Percentiles rank a stretch among this genome's conserved stretches.
These are phyloP conservation scores for Fusarium decemcellulare DNA, from an alignment of 2,329 filamentous ascomycete genomes.

Conservation along the genomic window DNA sequence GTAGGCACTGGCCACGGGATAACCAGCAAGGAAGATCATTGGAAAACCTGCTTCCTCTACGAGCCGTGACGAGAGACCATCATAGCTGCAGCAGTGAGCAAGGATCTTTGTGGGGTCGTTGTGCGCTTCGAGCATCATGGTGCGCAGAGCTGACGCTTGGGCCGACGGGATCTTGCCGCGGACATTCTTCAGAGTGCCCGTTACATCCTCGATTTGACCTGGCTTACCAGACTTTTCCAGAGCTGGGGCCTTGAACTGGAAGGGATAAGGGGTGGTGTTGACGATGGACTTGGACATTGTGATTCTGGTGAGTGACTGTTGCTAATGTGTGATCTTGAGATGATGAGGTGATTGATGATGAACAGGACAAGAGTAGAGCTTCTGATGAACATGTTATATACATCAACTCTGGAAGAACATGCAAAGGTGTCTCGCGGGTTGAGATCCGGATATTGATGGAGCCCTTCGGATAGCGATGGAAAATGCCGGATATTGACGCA, in stretches of 20 bases:
- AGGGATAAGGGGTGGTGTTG: constrained; percentile 51
- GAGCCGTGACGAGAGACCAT: constrained; percentile 59
- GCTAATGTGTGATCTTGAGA: background rate
- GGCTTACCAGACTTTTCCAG: constrained; percentile 30
- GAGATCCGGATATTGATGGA: constrained; percentile 5
- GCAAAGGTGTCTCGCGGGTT: background rate
- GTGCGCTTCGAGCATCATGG: constrained; percentile 58
- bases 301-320: background rate
- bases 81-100: constrained; percentile 59
- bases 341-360: background rate
- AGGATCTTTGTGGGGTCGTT: constrained; percentile 59
- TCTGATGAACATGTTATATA: constrained; percentile 2
- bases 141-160: constrained; percentile 55
- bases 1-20: constrained; percentile 56
- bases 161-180: constrained; percentile 51
- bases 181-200: constrained; percentile 25
- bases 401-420: background rate
- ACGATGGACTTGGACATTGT: constrained; percentile 45
- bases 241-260: constrained; percentile 44
- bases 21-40: constrained; percentile 60
- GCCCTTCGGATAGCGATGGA: constrained; percentile 24
- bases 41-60: constrained; percentile 63
- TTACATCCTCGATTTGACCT: constrained; percentile 22
- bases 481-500: constrained; percentile 18
- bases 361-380: background rate